phyloP scores from a whole-genome alignment of 805 yeast genomes.

The Saccharomycopsis sp. region DNA sequence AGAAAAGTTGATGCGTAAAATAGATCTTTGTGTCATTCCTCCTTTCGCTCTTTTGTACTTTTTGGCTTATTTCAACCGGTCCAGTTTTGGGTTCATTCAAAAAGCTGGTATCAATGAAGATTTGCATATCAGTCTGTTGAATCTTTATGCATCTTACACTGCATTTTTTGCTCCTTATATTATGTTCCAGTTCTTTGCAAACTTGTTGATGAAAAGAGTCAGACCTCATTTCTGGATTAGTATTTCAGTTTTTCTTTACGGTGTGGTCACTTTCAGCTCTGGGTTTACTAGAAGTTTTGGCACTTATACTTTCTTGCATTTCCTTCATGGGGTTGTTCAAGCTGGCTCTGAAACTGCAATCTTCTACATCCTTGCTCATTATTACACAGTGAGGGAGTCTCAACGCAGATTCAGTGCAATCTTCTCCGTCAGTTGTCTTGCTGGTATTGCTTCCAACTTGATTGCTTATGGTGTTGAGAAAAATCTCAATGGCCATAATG shows the following conservation, averaged over 20 bases:
- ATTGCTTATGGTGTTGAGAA: conserved; percentile 52
- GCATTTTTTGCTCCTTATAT: conserved; percentile 65
- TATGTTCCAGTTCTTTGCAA: conserved; percentile 47
- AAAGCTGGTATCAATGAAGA: conserved; percentile 51
- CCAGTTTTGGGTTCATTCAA: conserved; percentile 65
- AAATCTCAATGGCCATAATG: conserved; percentile 41
- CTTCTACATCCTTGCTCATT: conserved; percentile 49
- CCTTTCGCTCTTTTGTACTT: conserved; percentile 61
- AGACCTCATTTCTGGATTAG: conserved; percentile 60
- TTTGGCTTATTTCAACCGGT: conserved; percentile 64
- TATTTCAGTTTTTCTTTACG: conserved; percentile 48
- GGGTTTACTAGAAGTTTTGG: conserved; percentile 54
- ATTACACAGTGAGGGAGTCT: conserved; percentile 51
- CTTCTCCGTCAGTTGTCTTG: conserved; percentile 57
- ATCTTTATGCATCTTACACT: conserved; percentile 30
- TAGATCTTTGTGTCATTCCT: conserved; percentile 59
- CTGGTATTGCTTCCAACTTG: conserved; percentile 71
- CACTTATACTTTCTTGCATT: conserved; percentile 50
- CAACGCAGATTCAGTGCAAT: conserved; percentile 61
- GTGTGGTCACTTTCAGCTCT: conserved; percentile 52
- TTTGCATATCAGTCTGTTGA: conserved; percentile 43
- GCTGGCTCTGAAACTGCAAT: conserved; percentile 70
- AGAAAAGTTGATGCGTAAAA: conserved; percentile 45
- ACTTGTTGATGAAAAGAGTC: conserved; percentile 47
- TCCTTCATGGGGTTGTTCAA: conserved; percentile 58